Evolutionary conservation across 495 filamentous ascomycete genomes (phyloP), one percentile per base, ranked within the genome.

Genomic region (Aspergillus olivimuriae): DNA sequence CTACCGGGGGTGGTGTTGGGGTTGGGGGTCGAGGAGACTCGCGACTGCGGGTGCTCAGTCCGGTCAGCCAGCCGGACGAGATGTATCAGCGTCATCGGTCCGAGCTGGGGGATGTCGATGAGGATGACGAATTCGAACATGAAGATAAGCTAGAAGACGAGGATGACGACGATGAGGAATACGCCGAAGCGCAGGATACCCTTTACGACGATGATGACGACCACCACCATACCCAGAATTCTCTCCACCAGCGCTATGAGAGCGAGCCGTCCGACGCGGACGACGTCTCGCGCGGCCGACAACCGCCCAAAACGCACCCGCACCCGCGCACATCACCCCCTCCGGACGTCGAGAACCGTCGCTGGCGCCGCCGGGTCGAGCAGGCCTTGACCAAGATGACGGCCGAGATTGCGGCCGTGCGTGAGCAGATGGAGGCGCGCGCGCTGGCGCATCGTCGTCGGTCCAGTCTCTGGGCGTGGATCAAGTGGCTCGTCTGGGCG

Each of bases 351-450:
- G 58, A 59, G 7, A 59, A 65, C 43, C 57, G 65, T 31, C 78
- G 77, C 53, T 95, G 91, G 87, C 81, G 84, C 17, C 81, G 78
- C 47, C 74, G 84, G 45, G 86, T 97, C 50, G 91, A 97, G 65
- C 77, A 84, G 33, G 87, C 89, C 21, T 77, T 97, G 43, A 83
- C 90, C 32, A 86, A 86, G 53, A 82, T 98, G 71, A 92, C 89
- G 31, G 83, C 90, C 11, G 92, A 98, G 64, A 79, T 97, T 14
- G 87, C 92, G 3, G 92, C 92, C n/a, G 69, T 95, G 50, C 76
- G 92, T 17, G 92, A 98, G 62, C 87, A 95, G 58, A 84, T 96
- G 50, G 86, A 94, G 42, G 74, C 78, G 2, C 69, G 66, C 23
- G 51, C 61, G 12, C 31, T 65, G 16, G 58, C 61, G 34, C 49